Evolutionary conservation across 139 green algal genomes (phyloP).

Genomic region (Pleodorina starrii): DNA sequence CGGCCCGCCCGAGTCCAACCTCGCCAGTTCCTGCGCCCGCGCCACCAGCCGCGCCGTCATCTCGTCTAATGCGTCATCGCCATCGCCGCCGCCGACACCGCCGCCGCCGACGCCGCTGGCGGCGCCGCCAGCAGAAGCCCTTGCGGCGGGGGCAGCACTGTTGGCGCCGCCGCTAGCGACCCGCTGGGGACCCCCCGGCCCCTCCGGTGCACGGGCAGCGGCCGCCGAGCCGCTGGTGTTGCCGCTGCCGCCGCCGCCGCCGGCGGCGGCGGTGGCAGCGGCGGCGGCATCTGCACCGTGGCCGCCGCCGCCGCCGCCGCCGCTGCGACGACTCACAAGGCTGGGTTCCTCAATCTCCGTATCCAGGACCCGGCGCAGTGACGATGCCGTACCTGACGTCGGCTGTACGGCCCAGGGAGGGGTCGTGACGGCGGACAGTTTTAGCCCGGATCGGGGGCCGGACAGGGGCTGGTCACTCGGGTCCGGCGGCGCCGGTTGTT

Average conservation of each 20-base stretch:
- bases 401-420: not conserved
- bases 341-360: not conserved
- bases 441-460: not conserved
- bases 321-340: too few relatives aligned
- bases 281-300: not conserved
- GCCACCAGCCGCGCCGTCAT: not conserved
- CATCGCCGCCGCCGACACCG: not conserved
- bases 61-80: not conserved
- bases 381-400: not conserved
- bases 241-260: not conserved
- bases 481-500: too few relatives aligned
- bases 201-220: not conserved
- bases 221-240: too few relatives aligned
- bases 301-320: too few relatives aligned
- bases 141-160: not conserved
- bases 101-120: not conserved
- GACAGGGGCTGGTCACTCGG: not conserved
- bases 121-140: not conserved
- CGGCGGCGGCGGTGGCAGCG: not conserved
- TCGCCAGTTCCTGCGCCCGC: not conserved
- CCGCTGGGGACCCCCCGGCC: too few relatives aligned
- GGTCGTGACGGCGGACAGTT: not conserved
- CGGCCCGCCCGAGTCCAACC: too few relatives aligned
- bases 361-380: not conserved
- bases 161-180: not conserved